Evolutionary conservation across 805 yeast genomes (phyloP).

Genomic region (Kodamaea sagamina): DNA sequence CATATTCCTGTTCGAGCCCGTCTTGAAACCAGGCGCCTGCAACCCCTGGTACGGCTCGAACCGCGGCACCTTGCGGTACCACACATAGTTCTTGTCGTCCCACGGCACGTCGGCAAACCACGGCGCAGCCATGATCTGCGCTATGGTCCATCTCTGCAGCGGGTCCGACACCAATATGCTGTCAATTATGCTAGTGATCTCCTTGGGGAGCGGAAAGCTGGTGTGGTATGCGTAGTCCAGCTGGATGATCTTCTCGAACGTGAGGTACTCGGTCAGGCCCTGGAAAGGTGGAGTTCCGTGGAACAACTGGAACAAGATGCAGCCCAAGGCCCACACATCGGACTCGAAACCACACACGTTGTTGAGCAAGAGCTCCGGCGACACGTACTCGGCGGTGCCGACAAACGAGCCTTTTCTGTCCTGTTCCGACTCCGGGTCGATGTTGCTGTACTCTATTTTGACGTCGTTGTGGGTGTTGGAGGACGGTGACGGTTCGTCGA

Average conservation of each 20-base stretch:
- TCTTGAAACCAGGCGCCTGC: slow-evolving; percentile 23
- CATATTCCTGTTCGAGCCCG: slow-evolving; percentile 38
- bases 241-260: slow-evolving; percentile 84
- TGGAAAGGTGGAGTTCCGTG: slow-evolving; percentile 89
- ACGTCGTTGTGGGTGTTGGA: slow-evolving; percentile 17
- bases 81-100: slow-evolving; percentile 41
- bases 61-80: slow-evolving; percentile 34
- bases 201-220: slow-evolving; percentile 29
- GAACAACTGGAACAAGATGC: slow-evolving; percentile 80
- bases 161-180: slow-evolving; percentile 36
- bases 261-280: slow-evolving; percentile 79
- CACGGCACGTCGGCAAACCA: slow-evolving; percentile 45
- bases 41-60: slow-evolving; percentile 25
- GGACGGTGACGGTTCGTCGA: slow-evolving; percentile 27
- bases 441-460: slow-evolving; percentile 33
- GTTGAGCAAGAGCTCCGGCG: slow-evolving; percentile 81
- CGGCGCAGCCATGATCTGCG: slow-evolving; percentile 32
- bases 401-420: slow-evolving; percentile 70
- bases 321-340: slow-evolving; percentile 94
- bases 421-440: slow-evolving; percentile 30
- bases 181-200: slow-evolving; percentile 35
- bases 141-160: slow-evolving; percentile 30
- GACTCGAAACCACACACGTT: slow-evolving; percentile 82
- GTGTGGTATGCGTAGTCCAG: slow-evolving; percentile 60
- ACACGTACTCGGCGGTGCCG: slow-evolving; percentile 96